Conservation (phyloP, 768 basidiomycete species). For the Leucogyrophana mollusca region DNA sequence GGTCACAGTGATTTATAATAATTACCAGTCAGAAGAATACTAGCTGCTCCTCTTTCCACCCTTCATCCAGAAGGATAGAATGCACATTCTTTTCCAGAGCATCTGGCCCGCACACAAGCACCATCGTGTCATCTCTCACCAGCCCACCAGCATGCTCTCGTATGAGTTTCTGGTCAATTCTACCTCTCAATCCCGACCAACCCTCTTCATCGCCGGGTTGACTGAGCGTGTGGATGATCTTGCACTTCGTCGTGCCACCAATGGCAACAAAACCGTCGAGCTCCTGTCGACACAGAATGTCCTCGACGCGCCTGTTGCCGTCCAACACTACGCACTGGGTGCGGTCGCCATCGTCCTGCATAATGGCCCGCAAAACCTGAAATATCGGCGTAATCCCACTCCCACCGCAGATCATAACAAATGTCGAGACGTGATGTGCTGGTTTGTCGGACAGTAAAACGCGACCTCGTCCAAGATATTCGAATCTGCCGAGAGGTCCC, state of each 20-base stretch:
- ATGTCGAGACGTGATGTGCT: constrained; percentile 31
- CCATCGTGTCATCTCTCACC: constrained; percentile 30
- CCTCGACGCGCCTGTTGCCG: constrained; percentile 44
- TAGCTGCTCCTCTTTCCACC: too few species aligned
- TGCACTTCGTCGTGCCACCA: constrained; percentile 31
- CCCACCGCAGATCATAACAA: constrained; percentile 59
- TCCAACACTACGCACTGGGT: constrained; percentile 45
- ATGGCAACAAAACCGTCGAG: constrained; percentile 37
- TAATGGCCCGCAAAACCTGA: constrained; percentile 49
- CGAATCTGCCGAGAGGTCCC: constrained; percentile 58
- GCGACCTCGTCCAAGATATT: constrained; percentile 41
- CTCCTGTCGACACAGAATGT: constrained; percentile 52
- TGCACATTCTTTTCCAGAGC: constrained; percentile 20
- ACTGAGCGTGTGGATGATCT: constrained; percentile 44
- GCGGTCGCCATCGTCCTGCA: constrained; percentile 36
- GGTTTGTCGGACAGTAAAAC: constrained; percentile 35
- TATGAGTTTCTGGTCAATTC: constrained; percentile 40
- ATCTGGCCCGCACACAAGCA: constrained; percentile 53
- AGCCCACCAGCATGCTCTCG: constrained; percentile 39
- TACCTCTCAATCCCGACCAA: constrained; percentile 42
- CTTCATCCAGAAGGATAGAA: too few species aligned
- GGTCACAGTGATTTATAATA: too few species aligned
- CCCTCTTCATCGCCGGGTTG: constrained; percentile 22
- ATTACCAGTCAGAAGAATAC: too few species aligned
- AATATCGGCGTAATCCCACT: constrained; percentile 63